Evolutionary conservation across 1,284 basidiomycete genomes (phyloP).

Genomic region (Dichomitus squalens): DNA sequence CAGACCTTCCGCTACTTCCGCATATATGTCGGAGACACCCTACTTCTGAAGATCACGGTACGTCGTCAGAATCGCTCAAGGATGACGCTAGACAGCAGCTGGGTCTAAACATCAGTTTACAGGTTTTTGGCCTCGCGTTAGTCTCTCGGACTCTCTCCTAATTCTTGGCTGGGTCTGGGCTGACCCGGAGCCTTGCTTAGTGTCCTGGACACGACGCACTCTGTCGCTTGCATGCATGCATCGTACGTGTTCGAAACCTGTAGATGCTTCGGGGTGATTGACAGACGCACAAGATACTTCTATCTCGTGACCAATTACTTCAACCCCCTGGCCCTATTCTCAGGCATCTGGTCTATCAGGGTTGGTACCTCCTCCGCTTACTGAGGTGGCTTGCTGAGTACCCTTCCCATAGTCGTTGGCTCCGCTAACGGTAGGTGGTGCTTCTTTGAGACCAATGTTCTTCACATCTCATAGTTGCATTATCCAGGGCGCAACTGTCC

Average conservation of each 20-base stretch:
- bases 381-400: no score
- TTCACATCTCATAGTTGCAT: not conserved
- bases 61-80: not conserved
- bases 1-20: slow-evolving; percentile 17
- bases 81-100: no score
- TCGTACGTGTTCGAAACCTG: not conserved
- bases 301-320: no score
- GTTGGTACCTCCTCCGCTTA: no score
- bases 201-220: slow-evolving; percentile 1
- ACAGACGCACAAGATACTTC: slow-evolving; percentile 9
- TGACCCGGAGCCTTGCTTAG: not conserved
- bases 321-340: slow-evolving; percentile 2
- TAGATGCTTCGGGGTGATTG: not conserved
- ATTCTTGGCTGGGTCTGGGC: not conserved
- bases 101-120: not conserved
- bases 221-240: not conserved
- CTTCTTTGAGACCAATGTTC: not conserved
- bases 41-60: slow-evolving; percentile 6
- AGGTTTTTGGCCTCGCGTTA: not conserved
- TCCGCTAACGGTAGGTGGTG: not conserved
- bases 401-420: no score
- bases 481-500: not conserved
- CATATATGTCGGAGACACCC: slow-evolving; percentile 6
- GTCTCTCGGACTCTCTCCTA: not conserved
- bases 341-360: slow-evolving; percentile 10